Evolutionary conservation across 2,329 filamentous ascomycete species (phyloP).

Genomic region (Aspergillus neoniger): DNA sequence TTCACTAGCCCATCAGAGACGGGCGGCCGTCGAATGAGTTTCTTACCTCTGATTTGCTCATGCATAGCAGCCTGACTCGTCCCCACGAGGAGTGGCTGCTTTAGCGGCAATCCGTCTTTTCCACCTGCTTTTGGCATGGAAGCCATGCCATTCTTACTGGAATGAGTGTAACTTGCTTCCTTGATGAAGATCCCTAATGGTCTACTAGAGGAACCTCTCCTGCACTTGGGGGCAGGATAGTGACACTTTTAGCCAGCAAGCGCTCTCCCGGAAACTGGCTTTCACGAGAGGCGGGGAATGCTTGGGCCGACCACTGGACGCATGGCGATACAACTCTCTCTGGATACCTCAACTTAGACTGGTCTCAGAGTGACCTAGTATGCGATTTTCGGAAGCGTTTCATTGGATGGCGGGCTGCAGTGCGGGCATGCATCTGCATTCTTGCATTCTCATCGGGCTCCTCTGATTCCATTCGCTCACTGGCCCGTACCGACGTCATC

Average conservation of each 20-base stretch:
- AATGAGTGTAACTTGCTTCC: neutral
- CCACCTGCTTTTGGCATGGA: conserved; percentile 2
- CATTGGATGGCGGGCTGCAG: neutral
- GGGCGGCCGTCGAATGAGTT: neutral
- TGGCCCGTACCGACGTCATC: conserved; percentile 8
- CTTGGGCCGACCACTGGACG: neutral
- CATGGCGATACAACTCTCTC: neutral
- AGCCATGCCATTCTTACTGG: neutral
- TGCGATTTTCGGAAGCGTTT: neutral
- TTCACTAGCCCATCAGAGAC: neutral
- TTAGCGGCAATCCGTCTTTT: conserved; percentile 20
- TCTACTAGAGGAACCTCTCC: neutral
- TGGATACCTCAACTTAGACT: conserved; percentile 2
- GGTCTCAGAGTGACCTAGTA: conserved; percentile 3
- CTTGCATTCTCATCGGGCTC: conserved; percentile 3
- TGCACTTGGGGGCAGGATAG: no score
- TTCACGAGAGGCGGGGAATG: neutral
- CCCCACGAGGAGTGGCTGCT: conserved; percentile 22
- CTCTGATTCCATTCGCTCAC: neutral
- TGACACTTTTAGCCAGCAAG: neutral
- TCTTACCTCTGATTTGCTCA: conserved; percentile 10
- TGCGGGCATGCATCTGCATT: conserved; percentile 5
- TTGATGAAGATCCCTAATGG: neutral
- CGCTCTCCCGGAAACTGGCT: neutral
- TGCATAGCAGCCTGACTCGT: conserved; percentile 22